Evolutionary conservation across 495 filamentous ascomycete genomes (phyloP).

Genomic region (Echria macrotheca): DNA sequence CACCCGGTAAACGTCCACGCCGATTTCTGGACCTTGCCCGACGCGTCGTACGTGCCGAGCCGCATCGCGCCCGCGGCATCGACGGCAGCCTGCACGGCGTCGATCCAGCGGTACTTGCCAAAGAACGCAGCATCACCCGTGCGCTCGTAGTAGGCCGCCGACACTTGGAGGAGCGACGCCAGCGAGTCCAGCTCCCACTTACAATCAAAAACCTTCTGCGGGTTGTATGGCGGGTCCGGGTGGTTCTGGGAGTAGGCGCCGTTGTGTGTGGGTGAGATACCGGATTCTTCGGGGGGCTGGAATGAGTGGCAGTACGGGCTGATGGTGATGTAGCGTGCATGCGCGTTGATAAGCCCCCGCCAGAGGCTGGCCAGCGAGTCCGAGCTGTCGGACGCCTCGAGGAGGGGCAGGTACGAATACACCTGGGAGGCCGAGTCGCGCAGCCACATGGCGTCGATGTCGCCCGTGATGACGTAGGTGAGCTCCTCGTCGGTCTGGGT

Average conservation of each 20-base stretch:
- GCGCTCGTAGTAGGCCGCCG: constrained; percentile 51
- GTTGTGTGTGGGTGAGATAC: constrained; percentile 34
- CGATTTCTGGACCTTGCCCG: constrained; percentile 46
- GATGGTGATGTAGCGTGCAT: constrained; percentile 52
- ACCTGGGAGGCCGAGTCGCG: constrained; percentile 64
- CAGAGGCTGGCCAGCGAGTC: constrained; percentile 54
- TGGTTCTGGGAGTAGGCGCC: constrained; percentile 11
- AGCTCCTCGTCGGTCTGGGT: constrained; percentile 50
- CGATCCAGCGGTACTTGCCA: constrained; percentile 47
- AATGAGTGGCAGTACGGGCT: constrained; percentile 59
- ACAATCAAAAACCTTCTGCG: constrained; percentile 39
- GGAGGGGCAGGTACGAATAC: constrained; percentile 54
- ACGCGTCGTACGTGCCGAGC: constrained; percentile 49
- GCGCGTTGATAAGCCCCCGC: constrained; percentile 55
- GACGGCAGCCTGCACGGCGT: constrained; percentile 46
- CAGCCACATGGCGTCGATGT: constrained; percentile 76
- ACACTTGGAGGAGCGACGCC: constrained; percentile 58
- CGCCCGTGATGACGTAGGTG: constrained; percentile 47
- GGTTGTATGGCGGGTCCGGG: constrained; percentile 17
- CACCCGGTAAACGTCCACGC: constrained; percentile 55
- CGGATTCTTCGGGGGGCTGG: constrained; percentile 53
- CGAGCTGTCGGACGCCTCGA: constrained; percentile 39
- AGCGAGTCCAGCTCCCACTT: constrained; percentile 65
- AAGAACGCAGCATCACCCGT: constrained; percentile 58
- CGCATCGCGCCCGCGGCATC: constrained; percentile 46